These are phyloP conservation scores for Phytophthora sansomeana DNA, from an alignment of 352 stramenopile species.

Conservation along the genomic window DNA sequence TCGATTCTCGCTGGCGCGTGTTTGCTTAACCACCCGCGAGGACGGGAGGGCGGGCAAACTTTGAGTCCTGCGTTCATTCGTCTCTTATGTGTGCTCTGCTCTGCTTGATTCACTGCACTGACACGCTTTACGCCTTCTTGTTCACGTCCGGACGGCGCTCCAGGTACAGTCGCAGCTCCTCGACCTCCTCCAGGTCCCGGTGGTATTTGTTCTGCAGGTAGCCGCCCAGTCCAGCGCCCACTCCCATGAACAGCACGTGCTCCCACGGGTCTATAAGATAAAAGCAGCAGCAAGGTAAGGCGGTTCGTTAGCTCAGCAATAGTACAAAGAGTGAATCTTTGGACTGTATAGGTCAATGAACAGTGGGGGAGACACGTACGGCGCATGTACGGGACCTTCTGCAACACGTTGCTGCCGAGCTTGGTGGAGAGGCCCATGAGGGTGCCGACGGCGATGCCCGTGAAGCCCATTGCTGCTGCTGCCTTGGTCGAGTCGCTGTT, in stretches of 20 bases:
- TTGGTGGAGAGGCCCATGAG: constrained; percentile 86
- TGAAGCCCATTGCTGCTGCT: constrained; percentile 69
- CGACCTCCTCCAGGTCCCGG: constrained; percentile 74
- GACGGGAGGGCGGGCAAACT: not conserved
- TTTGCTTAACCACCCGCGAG: constrained; percentile 13
- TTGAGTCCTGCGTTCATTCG: not conserved
- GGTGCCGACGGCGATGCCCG: constrained; percentile 69
- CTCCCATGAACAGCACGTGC: constrained; percentile 76
- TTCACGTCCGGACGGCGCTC: constrained; percentile 65
- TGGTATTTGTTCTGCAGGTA: constrained; percentile 83
- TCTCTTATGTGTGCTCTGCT: constrained; percentile 22
- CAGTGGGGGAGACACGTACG: constrained; percentile 54
- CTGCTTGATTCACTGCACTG: constrained; percentile 18
- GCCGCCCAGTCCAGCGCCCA: constrained; percentile 64
- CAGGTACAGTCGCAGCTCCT: constrained; percentile 78
- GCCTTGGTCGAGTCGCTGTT: constrained; percentile 24
- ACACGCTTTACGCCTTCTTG: constrained; percentile 52
- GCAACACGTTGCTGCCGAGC: constrained; percentile 81
- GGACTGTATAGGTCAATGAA: not conserved
- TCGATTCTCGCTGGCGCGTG: constrained; percentile 21
- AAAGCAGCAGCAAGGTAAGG: constrained; percentile 1
- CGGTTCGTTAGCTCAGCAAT: constrained; percentile 6
- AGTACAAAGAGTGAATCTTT: not conserved
- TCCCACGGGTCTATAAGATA: constrained; percentile 77
- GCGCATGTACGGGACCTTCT: constrained; percentile 87